These are phyloP conservation scores for Flaveria trinervia DNA, from an alignment of 129 eudicot species.

Conservation along the genomic window DNA sequence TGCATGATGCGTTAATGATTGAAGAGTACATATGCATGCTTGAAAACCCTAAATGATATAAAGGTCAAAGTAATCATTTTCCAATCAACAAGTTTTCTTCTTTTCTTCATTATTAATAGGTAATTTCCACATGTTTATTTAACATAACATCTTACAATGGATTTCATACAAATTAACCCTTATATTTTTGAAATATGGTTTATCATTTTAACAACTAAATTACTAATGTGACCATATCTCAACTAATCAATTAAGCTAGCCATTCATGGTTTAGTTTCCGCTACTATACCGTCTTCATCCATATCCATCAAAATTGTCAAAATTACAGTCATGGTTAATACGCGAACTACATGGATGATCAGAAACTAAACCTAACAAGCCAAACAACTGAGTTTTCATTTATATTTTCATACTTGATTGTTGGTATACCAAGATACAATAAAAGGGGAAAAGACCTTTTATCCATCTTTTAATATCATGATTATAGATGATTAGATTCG, in stretches of 20 bases:
- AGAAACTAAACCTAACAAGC: too few relatives aligned
- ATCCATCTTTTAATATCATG: too few relatives aligned
- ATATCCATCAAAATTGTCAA: too few relatives aligned
- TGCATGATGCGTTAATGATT: constrained; percentile 37
- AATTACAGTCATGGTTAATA: too few relatives aligned
- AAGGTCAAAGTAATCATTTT: constrained; percentile 26
- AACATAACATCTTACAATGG: background rate
- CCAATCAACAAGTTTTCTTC: constrained; percentile 29
- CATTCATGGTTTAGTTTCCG: too few relatives aligned
- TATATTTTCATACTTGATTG: too few relatives aligned
- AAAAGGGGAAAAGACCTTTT: too few relatives aligned
- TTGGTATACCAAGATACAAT: too few relatives aligned
- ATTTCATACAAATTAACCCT: background rate
- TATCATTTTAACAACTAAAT: background rate
- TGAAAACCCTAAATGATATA: constrained; percentile 28
- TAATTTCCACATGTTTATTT: background rate
- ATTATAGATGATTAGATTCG: background rate
- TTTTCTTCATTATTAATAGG: background rate
- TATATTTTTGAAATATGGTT: constrained; percentile 5
- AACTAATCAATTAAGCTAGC: background rate
- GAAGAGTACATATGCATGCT: constrained; percentile 33
- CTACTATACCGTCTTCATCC: too few relatives aligned
- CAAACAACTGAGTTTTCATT: too few relatives aligned
- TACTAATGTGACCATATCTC: background rate
- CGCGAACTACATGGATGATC: too few relatives aligned